Conservation (phyloP, 495 filamentous ascomycete genomes). For the Penicillium diatomitis region DNA sequence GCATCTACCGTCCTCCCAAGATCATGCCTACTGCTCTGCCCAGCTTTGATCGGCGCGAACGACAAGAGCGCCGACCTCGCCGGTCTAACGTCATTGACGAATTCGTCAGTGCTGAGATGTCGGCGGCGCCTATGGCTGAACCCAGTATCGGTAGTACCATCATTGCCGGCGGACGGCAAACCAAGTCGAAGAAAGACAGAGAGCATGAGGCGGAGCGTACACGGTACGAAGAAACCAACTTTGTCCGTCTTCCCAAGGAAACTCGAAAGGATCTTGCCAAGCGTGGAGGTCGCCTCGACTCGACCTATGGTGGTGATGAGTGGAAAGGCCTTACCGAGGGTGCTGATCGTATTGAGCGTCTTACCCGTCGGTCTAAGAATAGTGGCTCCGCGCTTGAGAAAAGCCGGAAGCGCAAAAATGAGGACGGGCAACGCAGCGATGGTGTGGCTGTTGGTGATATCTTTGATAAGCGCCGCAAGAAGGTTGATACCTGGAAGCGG, state of each 20-base stretch:
- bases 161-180: conserved; percentile 56
- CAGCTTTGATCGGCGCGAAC: conserved; percentile 50
- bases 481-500: conserved; percentile 50
- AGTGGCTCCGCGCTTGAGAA: conserved; percentile 58
- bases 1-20: conserved; percentile 75
- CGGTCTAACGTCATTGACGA: conserved; percentile 78
- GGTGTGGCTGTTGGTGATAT: conserved; percentile 52
- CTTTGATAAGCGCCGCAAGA: conserved; percentile 68
- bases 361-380: conserved; percentile 50
- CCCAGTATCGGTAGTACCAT: conserved; percentile 83
- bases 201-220: conserved; percentile 60
- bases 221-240: conserved; percentile 81
- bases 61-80: conserved; percentile 33
- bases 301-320: conserved; percentile 72
- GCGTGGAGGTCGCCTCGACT: conserved; percentile 39
- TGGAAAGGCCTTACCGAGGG: conserved; percentile 72
- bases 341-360: conserved; percentile 62
- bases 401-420: conserved; percentile 65
- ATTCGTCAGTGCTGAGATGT: conserved; percentile 74
- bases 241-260: conserved; percentile 69
- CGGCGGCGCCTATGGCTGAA: conserved; percentile 62
- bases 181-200: conserved; percentile 60
- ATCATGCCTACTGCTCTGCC: conserved; percentile 66
- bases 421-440: conserved; percentile 51
- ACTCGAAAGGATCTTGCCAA: conserved; percentile 64